Evolutionary conservation across 768 basidiomycete genomes (phyloP), one percentile per base, ranked within the genome.

Genomic region (Crassisporium funariophilum): DNA sequence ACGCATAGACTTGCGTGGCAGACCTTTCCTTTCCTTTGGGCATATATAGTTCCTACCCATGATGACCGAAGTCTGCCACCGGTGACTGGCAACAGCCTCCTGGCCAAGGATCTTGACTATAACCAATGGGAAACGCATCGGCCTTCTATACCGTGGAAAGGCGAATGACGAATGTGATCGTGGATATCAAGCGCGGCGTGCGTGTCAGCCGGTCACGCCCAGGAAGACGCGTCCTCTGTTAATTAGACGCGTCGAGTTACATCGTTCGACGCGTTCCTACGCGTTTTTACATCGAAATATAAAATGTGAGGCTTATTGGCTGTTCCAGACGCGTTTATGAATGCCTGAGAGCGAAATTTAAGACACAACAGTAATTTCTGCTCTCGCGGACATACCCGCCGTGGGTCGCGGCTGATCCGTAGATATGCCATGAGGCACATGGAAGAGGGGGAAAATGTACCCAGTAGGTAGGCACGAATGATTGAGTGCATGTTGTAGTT

Each of bases 181-280:
- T 31, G n/a, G 11, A 10, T 31, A 7, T 29, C 27, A 56, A 41
- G 41, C 39, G 44, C 53, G 53, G 56, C 47, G 41, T 53, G 43
- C 43, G 47, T 46, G 47, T 47, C 48, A 49, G 44, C n/a, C 39
- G 41, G 35, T 39, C 23, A 35, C 39, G 27, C 29, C 5, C 29
- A 31, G 11, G n/a, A 40, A 34, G 44, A 52, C 60, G 54, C 59
- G 57, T 48, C 46, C 29, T 29, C 36, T n/a, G n/a, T n/a, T 57
- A 61, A 58, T 58, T 59, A 57, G 50, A 53, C 58, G 57, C 53
- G 56, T 54, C 47, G 47, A 27, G 38, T 24, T 27, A 21, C 35
- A 17, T 31, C 21, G 19, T 35, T 47, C 52, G 61, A 75, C 73
- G 73, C 74, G 75, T 75, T 60, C 68, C 69, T 64, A 73, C 74